Conservation (phyloP, 2,329 filamentous ascomycete species). For the Penicillium sp. region DNA sequence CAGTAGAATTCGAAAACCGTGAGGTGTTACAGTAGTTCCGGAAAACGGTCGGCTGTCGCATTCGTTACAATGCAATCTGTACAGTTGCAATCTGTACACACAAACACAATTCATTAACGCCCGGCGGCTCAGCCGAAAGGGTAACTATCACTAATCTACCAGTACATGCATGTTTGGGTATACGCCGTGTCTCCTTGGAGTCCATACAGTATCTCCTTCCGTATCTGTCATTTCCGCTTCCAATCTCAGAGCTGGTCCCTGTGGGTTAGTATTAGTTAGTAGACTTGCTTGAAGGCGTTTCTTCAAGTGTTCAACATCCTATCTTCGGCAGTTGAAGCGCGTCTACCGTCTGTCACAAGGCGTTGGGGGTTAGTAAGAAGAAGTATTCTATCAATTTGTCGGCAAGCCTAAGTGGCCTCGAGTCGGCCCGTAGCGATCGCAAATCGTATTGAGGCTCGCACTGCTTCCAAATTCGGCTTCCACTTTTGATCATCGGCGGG, state of each 20-base stretch:
- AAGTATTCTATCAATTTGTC: conserved; percentile 7
- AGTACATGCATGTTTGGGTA: no score
- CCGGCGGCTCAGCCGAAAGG: conserved; percentile 22
- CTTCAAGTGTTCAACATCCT: no score
- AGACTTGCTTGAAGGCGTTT: no score
- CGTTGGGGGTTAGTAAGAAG: conserved; percentile 16
- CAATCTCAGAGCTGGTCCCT: conserved; percentile 21
- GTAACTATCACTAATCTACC: conserved; percentile 19
- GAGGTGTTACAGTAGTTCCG: no score
- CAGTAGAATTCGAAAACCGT: no score
- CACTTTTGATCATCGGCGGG: conserved; percentile 23
- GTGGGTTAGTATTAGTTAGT: conserved; percentile 31
- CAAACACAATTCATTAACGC: conserved; percentile 23
- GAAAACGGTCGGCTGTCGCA: no score
- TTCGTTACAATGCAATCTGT: no score
- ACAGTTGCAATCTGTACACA: no score
- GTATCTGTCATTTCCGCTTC: conserved; percentile 20
- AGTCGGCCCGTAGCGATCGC: conserved; percentile 27
- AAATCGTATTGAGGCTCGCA: conserved; percentile 31
- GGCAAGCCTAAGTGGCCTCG: conserved; percentile 24
- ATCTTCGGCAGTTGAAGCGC: conserved; percentile 6
- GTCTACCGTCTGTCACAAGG: conserved; percentile 30
- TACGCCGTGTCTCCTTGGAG: conserved; percentile 24
- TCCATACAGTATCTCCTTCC: conserved; percentile 23
- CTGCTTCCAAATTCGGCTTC: conserved; percentile 30